phyloP scores from a whole-genome alignment of 2,329 filamentous ascomycete species.

The Colletotrichum musicola region DNA sequence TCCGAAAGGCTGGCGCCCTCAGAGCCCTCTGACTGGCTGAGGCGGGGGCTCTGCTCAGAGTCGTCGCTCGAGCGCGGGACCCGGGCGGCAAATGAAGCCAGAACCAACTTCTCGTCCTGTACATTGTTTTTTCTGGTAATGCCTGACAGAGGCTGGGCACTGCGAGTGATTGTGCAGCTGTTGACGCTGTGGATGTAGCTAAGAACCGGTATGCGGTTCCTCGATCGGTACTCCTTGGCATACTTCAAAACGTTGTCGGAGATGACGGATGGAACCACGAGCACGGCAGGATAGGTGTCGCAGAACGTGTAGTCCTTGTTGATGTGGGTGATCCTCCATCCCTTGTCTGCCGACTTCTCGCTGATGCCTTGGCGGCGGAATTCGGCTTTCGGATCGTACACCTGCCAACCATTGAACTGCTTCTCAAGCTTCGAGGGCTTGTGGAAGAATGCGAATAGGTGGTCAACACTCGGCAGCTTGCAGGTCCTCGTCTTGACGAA shows the following conservation, averaged over 20 bases:
- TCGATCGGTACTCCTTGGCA: constrained; percentile 88
- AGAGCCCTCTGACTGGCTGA: constrained; percentile 65
- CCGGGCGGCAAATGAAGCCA: constrained; percentile 89
- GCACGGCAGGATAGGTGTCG: constrained; percentile 87
- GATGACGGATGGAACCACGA: constrained; percentile 88
- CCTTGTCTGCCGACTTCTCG: constrained; percentile 79
- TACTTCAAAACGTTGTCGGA: constrained; percentile 99
- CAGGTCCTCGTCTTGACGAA: constrained; percentile 86
- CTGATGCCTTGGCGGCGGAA: constrained; percentile 90
- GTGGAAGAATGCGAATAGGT: constrained; percentile 91
- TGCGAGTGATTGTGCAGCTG: constrained; percentile 95
- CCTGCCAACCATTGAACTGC: constrained; percentile 81
- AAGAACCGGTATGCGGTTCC: constrained; percentile 87
- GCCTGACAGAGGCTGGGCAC: constrained; percentile 91
- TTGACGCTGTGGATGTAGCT: constrained; percentile 97
- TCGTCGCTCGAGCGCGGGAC: constrained; percentile 51
- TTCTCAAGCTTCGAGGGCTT: constrained; percentile 80
- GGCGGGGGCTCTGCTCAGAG: constrained; percentile 55
- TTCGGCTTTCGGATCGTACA: constrained; percentile 89
- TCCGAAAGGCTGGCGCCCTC: constrained; percentile 65
- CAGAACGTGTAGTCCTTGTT: constrained; percentile 93
- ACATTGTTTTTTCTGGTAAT: constrained; percentile 90
- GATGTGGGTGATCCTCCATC: constrained; percentile 91
- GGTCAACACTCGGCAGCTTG: constrained; percentile 85
- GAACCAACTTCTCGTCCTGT: constrained; percentile 94